Conservation (phyloP, 768 basidiomycete species). For the Leccinum incarnatum region DNA sequence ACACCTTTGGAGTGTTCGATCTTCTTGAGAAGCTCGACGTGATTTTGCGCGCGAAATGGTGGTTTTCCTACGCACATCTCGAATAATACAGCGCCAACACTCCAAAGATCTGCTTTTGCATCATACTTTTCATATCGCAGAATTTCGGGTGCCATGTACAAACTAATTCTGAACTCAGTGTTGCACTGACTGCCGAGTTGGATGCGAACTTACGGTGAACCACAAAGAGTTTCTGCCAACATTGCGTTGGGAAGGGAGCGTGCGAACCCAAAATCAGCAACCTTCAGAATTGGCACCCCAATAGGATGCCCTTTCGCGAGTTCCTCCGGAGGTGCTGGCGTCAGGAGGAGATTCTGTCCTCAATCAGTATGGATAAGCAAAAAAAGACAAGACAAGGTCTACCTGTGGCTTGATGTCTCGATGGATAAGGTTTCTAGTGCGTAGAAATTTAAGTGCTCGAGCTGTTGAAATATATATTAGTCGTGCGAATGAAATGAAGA, state of each 20-base stretch:
- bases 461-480: slow-evolving; percentile 46
- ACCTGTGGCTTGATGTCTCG: slow-evolving; percentile 97
- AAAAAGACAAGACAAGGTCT: background rate
- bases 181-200: background rate
- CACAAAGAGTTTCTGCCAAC: slow-evolving; percentile 97
- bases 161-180: slow-evolving; percentile 37
- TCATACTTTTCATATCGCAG: slow-evolving; percentile 96
- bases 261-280: slow-evolving; percentile 98
- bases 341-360: slow-evolving; percentile 81
- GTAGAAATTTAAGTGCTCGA: slow-evolving; percentile 88
- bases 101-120: slow-evolving; percentile 97
- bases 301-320: slow-evolving; percentile 84
- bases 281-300: slow-evolving; percentile 92
- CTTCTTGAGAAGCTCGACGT: slow-evolving; percentile 90
- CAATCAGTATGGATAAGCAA: slow-evolving; percentile 6
- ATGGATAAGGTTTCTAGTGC: slow-evolving; percentile 88
- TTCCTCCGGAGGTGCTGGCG: slow-evolving; percentile 76
- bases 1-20: slow-evolving; percentile 91
- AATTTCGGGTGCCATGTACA: slow-evolving; percentile 99
- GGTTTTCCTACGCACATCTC: slow-evolving; percentile 94
- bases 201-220: slow-evolving; percentile 74
- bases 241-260: slow-evolving; percentile 86
- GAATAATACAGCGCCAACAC: slow-evolving; percentile 93
- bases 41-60: slow-evolving; percentile 94
- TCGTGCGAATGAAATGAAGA: background rate